phyloP scores from a whole-genome alignment of 768 basidiomycete genomes.

The Zangia roseola region DNA sequence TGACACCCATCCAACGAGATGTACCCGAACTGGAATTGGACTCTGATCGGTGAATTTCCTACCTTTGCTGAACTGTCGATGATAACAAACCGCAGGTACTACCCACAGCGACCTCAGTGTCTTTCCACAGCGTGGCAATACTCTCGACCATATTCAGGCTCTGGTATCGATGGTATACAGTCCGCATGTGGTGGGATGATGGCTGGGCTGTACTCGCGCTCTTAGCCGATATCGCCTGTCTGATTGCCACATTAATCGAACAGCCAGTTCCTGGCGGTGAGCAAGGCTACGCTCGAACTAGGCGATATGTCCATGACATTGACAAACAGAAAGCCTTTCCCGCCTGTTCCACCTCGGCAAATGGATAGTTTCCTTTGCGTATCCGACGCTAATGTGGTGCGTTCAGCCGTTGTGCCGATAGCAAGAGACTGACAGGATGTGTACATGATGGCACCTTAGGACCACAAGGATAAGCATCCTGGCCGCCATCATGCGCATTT shows the following conservation, averaged over 20 bases:
- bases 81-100: not conserved
- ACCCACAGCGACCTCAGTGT: conserved; percentile 9
- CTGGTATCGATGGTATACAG: conserved; percentile 18
- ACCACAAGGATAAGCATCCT: conserved; percentile 22
- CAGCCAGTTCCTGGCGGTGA: conserved; percentile 2
- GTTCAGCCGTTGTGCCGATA: not conserved
- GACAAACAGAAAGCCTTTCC: conserved; percentile 6
- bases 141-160: conserved; percentile 23
- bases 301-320: not conserved
- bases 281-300: not conserved
- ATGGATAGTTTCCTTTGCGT: conserved; percentile 16
- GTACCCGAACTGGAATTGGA: conserved; percentile 14
- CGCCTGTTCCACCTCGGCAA: conserved; percentile 4
- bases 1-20: conserved; percentile 1
- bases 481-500: conserved; percentile 17
- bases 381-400: conserved; percentile 12
- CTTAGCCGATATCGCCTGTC: conserved; percentile 10
- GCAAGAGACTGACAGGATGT: not conserved
- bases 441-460: conserved; percentile 8
- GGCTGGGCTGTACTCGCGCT: conserved; percentile 18
- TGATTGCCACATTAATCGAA: conserved; percentile 2
- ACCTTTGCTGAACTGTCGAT: not conserved
- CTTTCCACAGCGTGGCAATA: conserved; percentile 23
- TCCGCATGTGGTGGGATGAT: conserved; percentile 28
- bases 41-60: conserved; percentile 12